Percentiles rank a stretch among this genome's conserved stretches.
phyloP scores from a whole-genome alignment of 768 basidiomycete genomes.

The Phlebiopsis gigantea region DNA sequence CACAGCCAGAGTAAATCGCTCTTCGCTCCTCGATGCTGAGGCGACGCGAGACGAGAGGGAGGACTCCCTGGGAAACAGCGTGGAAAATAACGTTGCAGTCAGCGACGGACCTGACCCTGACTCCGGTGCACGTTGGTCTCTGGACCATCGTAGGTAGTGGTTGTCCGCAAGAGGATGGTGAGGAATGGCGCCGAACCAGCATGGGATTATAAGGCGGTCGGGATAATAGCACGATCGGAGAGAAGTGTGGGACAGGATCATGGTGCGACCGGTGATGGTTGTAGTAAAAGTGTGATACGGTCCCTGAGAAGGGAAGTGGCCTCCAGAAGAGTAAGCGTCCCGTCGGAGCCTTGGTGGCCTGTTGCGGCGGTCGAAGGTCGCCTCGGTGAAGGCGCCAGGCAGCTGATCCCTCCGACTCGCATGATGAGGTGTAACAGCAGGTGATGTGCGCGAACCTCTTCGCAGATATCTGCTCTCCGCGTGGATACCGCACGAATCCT shows the following conservation, averaged over 20 bases:
- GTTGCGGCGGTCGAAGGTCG: background rate
- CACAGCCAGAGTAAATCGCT: conserved; percentile 58
- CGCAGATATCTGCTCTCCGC: background rate
- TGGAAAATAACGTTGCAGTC: conserved; percentile 77
- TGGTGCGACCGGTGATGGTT: background rate
- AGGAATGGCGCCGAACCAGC: background rate
- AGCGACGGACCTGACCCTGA: conserved; percentile 56
- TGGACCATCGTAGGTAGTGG: conserved; percentile 44
- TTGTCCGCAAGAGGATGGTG: background rate
- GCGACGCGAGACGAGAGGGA: conserved; percentile 66
- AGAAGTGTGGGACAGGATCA: background rate
- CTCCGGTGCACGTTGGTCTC: conserved; percentile 58
- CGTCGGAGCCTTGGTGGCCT: background rate
- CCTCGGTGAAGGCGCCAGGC: background rate
- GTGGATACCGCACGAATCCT: background rate
- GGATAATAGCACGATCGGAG: background rate
- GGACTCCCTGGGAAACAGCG: conserved; percentile 50
- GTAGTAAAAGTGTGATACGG: conserved; percentile 4
- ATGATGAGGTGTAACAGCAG: background rate
- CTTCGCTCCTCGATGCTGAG: conserved; percentile 75
- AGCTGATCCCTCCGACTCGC: background rate
- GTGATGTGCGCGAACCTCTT: background rate
- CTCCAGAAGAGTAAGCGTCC: background rate
- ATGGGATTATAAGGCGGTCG: conserved; percentile 1
- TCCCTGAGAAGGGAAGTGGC: conserved; percentile 2